phyloP scores from a whole-genome alignment of 1,139 yeast species.

The Geotrichum fermentans region DNA sequence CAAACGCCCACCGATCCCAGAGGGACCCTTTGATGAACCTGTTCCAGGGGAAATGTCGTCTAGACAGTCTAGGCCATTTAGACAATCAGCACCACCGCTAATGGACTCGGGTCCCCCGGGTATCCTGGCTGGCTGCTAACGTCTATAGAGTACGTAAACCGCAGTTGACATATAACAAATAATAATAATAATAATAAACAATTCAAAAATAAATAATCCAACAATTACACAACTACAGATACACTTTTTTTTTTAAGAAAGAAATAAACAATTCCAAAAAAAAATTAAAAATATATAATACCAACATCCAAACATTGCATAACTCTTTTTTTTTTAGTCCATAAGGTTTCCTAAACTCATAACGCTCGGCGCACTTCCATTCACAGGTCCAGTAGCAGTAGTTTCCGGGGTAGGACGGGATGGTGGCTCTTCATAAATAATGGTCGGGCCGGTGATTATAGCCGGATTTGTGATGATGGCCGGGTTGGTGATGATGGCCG shows the following conservation, averaged over 20 bases:
- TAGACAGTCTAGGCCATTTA: too few species aligned
- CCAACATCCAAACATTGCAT: not conserved
- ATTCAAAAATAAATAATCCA: not conserved
- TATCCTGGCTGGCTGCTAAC: too few species aligned
- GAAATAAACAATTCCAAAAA: not conserved
- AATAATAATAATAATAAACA: not conserved
- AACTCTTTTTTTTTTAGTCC: not conserved
- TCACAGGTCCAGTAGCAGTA: not conserved
- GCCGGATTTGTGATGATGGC: not conserved
- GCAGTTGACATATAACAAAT: not conserved
- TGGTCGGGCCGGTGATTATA: not conserved
- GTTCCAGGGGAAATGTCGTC: too few species aligned
- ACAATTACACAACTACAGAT: not conserved
- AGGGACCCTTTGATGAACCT: too few species aligned
- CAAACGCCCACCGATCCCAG: too few species aligned
- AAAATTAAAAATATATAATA: too few species aligned
- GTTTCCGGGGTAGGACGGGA: not conserved
- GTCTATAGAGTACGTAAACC: too few species aligned
- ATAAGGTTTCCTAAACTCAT: slow-evolving; percentile 5
- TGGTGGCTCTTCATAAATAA: not conserved
- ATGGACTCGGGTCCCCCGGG: too few species aligned
- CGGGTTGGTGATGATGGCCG: not conserved
- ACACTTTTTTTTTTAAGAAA: too few species aligned
- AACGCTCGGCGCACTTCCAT: slow-evolving; percentile 1
- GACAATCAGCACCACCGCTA: too few species aligned